Percentiles rank a stretch among this genome's conserved stretches.
phyloP scores from a whole-genome alignment of 192 early-diverging fungal species.

The Coemansia asiatica region DNA sequence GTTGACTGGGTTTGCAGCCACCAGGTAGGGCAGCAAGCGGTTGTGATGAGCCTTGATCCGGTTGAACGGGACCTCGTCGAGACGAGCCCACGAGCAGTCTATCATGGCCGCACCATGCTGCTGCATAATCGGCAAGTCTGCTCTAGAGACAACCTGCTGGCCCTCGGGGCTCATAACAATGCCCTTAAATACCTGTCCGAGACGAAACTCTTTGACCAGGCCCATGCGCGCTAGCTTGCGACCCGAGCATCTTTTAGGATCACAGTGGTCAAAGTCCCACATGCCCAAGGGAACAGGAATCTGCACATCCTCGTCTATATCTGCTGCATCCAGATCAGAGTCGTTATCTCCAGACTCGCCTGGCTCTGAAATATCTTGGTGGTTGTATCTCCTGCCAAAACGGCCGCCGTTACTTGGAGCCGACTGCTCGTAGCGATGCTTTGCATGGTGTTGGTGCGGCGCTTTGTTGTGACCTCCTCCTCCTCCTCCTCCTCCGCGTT shows the following conservation, averaged over 20 bases:
- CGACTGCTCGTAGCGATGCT: conserved; percentile 20
- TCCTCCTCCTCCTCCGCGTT: neutral
- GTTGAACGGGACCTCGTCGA: conserved; percentile 92
- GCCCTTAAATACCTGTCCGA: conserved; percentile 85
- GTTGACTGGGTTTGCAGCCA: conserved; percentile 97
- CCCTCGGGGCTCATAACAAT: conserved; percentile 88
- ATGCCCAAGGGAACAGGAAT: conserved; percentile 66
- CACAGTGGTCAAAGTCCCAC: conserved; percentile 99
- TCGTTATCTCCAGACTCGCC: neutral
- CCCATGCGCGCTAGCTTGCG: conserved; percentile 81
- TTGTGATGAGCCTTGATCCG: conserved; percentile 83
- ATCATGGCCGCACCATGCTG: conserved; percentile 85
- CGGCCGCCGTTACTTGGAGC: conserved; percentile 14
- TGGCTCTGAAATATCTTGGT: neutral
- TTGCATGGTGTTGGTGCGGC: conserved; percentile 26
- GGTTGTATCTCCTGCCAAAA: conserved; percentile 7
- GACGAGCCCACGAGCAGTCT: conserved; percentile 95
- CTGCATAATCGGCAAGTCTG: conserved; percentile 76
- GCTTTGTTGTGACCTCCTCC: conserved; percentile 11
- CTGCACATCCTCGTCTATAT: neutral
- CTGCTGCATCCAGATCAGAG: conserved; percentile 10
- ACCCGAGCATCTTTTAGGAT: conserved; percentile 96
- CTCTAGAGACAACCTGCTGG: conserved; percentile 80
- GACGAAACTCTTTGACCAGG: conserved; percentile 75
- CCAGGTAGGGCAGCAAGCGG: conserved; percentile 89